Evolutionary conservation across 2,329 filamentous ascomycete genomes (phyloP).

Genomic region (Fusarium sp.): DNA sequence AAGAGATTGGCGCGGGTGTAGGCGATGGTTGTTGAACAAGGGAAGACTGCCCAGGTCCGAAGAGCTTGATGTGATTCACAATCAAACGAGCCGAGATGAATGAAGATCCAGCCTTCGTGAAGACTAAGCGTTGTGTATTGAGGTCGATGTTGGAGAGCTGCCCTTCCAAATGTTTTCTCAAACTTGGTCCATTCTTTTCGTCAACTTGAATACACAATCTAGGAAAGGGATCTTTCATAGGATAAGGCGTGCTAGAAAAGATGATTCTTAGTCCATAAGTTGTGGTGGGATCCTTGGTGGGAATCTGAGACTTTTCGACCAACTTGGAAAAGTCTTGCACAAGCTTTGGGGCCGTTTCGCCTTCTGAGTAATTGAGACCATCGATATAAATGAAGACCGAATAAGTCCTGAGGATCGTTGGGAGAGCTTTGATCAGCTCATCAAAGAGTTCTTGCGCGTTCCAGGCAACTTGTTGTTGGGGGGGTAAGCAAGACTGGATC

Average conservation of each 20-base stretch:
- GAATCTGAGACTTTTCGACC: background rate
- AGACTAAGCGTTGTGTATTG: background rate
- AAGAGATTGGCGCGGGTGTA: background rate
- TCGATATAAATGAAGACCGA: background rate
- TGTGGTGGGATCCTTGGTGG: background rate
- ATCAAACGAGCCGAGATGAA: background rate
- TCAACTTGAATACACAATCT: background rate
- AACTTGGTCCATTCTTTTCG: background rate
- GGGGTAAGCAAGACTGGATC: background rate
- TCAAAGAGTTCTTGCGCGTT: background rate
- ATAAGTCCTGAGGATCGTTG: background rate
- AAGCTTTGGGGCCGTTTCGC: background rate
- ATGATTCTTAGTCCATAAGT: background rate
- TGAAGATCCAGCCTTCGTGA: background rate
- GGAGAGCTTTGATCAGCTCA: background rate
- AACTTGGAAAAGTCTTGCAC: constrained; percentile 2
- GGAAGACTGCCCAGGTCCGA: background rate
- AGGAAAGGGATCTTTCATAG: background rate
- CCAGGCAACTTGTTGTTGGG: background rate
- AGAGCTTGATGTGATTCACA: background rate
- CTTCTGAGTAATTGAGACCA: background rate
- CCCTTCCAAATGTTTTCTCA: background rate
- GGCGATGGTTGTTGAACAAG: background rate
- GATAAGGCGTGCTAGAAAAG: background rate
- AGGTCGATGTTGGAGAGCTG: background rate